Evolutionary conservation across 208 protist genomes (phyloP).

Genomic region (Trypanosoma cruzi): DNA sequence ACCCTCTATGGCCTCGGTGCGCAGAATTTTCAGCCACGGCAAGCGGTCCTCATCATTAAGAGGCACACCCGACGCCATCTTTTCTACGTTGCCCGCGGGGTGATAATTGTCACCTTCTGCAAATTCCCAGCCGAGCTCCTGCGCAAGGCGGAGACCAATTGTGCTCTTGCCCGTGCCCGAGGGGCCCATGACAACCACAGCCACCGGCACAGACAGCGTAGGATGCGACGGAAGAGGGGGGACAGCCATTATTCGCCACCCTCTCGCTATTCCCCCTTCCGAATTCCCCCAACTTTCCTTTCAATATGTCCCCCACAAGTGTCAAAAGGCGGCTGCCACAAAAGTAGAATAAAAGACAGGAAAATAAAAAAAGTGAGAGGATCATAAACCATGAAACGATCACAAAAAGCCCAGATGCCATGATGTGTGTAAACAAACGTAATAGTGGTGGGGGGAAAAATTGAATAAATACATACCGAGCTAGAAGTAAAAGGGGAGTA

Average conservation of each 20-base stretch:
- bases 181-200: conserved; percentile 71
- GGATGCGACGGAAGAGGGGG: neutral
- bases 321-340: neutral
- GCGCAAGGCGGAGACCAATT: conserved; percentile 50
- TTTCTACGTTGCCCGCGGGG: conserved; percentile 45
- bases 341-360: neutral
- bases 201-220: neutral
- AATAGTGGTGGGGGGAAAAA: too few relatives aligned
- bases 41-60: conserved; percentile 73
- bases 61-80: conserved; percentile 70
- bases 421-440: neutral
- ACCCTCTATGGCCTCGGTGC: conserved; percentile 36
- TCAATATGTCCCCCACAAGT: neutral
- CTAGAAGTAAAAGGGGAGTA: neutral
- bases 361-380: neutral
- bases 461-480: too few relatives aligned
- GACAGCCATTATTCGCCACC: neutral
- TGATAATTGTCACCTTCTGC: conserved; percentile 80
- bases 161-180: conserved; percentile 83
- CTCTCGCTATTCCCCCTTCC: neutral
- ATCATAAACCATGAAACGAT: neutral
- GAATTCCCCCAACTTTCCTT: neutral
- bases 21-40: conserved; percentile 67
- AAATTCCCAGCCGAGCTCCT: conserved; percentile 44
- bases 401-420: neutral